Base-by-base conservation (phyloP, 257 asterid species). In the Jacaranda copaia region DNA sequence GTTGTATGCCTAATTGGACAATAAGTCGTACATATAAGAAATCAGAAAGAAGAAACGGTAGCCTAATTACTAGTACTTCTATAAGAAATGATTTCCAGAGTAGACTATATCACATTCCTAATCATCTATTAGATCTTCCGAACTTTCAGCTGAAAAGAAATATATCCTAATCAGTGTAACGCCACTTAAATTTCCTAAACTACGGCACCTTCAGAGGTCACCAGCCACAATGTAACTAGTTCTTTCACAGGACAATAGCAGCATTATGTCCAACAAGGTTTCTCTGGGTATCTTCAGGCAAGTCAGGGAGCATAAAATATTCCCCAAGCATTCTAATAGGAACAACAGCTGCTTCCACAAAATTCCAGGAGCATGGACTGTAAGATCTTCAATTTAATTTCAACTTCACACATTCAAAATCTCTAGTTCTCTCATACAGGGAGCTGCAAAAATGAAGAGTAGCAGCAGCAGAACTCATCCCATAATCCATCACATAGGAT, bases 301-400 rank as follows among this genome's bases (percentile, higher is more conserved):
- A 11, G 55, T 65, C 1, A 18, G 19, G 45, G 16, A 58, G 32
- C 77, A 42, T 3, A 12, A 43, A 58, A 43, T 5, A 8, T 12
- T 58, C 35, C 69, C 60, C 40, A 58, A 48, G 43, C 59, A 48
- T 19, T 5, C 55, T 32, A 42, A 11, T 10, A 6, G 55, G 60
- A 19, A 35, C 51, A 55, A 25, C 48, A 38, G 13, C 73, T 68
- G 49, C 14, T 25, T 66, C 73, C 58, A 72, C 77, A 83, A 72
- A 75, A 66, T 38, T 70, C 53, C 81, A 38, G 42, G 64, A 64
- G 62, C 32, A 10, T 32, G 18, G 19, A 60, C 65, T 25, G 51
- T 56, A 58, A 49, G 65, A 59, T 68, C 65, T 77, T 66, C 55
- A 14, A 48, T 62, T 40, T 32, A 6, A 53, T 3, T 55, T 36